These are phyloP conservation scores for Aquilaria yunnanensis DNA, from an alignment of 345 rosid species.

Conservation along the genomic window DNA sequence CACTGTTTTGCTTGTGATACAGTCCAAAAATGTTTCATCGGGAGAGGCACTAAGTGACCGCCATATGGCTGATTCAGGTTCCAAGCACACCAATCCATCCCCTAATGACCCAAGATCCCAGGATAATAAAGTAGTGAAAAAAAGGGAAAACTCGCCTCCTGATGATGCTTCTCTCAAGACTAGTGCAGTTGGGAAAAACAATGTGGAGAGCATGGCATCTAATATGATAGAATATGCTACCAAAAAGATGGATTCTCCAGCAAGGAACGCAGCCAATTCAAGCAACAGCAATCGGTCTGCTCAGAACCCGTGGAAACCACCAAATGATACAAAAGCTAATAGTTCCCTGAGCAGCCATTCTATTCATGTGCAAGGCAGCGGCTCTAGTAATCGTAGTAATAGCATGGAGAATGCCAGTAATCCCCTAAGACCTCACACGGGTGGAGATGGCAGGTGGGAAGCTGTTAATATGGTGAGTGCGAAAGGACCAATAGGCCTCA, in stretches of 20 bases:
- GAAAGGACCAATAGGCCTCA: conserved; percentile 56
- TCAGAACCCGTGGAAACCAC: conserved; percentile 23
- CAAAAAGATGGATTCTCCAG: conserved; percentile 37
- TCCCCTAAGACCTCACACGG: conserved; percentile 78
- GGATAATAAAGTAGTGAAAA: too few relatives aligned
- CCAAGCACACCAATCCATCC: too few relatives aligned
- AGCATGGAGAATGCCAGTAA: conserved; percentile 64
- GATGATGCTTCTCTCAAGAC: too few relatives aligned
- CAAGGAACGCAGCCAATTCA: conserved; percentile 15
- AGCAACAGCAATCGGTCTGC: conserved; percentile 19
- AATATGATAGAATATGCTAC: conserved; percentile 25
- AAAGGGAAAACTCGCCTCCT: too few relatives aligned
- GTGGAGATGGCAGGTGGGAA: conserved; percentile 86
- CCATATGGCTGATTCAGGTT: too few relatives aligned
- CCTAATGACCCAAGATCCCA: too few relatives aligned
- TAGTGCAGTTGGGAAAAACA: too few relatives aligned
- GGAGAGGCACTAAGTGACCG: too few relatives aligned
- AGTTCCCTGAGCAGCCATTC: conserved; percentile 1
- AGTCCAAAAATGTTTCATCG: too few relatives aligned
- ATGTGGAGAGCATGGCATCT: conserved; percentile 24
- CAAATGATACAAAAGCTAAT: conserved; percentile 13
- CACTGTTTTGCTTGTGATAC: too few relatives aligned
- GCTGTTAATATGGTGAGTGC: conserved; percentile 46
- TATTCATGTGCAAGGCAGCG: conserved; percentile 9
- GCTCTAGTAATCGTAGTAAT: conserved; percentile 34